Evolutionary conservation across 2,329 filamentous ascomycete species (phyloP), one percentile per base, ranked within the genome.

Genomic region (Neonectria magnoliae): DNA sequence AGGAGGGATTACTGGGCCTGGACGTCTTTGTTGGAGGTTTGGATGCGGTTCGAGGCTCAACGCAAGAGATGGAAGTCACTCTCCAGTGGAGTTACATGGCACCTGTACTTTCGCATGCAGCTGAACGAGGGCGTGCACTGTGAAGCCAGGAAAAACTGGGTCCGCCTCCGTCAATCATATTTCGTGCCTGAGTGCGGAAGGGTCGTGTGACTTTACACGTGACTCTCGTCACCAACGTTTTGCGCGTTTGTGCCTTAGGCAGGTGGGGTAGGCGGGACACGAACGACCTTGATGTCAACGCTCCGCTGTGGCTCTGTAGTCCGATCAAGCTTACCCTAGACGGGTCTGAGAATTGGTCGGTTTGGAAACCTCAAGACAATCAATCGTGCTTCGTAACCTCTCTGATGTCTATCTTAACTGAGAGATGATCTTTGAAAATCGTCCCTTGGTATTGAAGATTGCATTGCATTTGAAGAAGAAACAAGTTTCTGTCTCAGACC

Each of bases 71-170:
- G 59, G 69, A 79, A 77, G 78, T 80, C 76, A 77, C 77, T 72
- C 62, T 73, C 53, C 58, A 70, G 76, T 74, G 74, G 64, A 73
- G 68, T 73, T 77, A 70, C 73, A 76, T 74, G 72, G 73, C 71
- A 73, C 68, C 61, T 75, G 75, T 77, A 77, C 76, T 71, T 76
- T 71, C 68, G 64, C 68, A 76, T 76, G 75, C 71, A 77, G 71
- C 65, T 66, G 57, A 67, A 67, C 60, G 65, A 73, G 60, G 57
- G 59, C 58, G 57, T 59, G 65, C 60, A 62, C 59, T 55, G 60
- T 65, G 55, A 61, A 57, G 61, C 50, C 54, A 51, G 59, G 38
- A 57, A 64, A 68, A 64, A 67, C 31, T 60, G 65, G 67, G 67
- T 36, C 65, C 65, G 20, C 29, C n/a, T 59, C 62, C 62, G 56